Conservation (phyloP, 2,329 filamentous ascomycete genomes). For the Claviceps pusilla region DNA sequence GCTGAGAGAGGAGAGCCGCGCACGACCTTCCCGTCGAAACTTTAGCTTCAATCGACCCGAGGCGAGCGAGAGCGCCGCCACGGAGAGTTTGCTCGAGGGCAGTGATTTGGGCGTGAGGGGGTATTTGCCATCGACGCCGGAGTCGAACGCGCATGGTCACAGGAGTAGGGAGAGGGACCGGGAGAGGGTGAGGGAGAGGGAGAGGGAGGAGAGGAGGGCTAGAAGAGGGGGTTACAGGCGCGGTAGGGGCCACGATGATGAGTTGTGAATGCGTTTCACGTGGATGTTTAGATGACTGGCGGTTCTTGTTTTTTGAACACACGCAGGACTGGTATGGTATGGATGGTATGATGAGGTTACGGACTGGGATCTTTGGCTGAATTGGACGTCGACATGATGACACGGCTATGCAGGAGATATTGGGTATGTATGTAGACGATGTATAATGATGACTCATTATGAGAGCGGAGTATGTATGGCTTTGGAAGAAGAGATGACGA, state of each 20-base stretch:
- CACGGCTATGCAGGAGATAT: too few relatives aligned
- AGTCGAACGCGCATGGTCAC: slow-evolving; percentile 21
- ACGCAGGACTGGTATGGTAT: too few relatives aligned
- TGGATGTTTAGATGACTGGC: too few relatives aligned
- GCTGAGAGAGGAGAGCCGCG: slow-evolving; percentile 37
- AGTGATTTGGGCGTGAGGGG: slow-evolving; percentile 43
- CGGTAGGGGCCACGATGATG: slow-evolving; percentile 18
- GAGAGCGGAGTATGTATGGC: too few relatives aligned
- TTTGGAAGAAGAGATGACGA: too few relatives aligned
- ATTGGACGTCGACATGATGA: too few relatives aligned
- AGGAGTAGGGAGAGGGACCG: slow-evolving; percentile 9
- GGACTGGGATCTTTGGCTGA: too few relatives aligned
- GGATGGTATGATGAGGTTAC: too few relatives aligned
- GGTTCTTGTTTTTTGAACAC: too few relatives aligned
- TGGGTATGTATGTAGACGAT: too few relatives aligned
- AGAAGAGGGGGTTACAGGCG: slow-evolving; percentile 20
- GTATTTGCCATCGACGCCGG: slow-evolving; percentile 41
- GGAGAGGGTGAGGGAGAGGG: slow-evolving; percentile 8
- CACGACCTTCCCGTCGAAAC: slow-evolving; percentile 26
- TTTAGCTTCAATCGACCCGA: slow-evolving; percentile 38
- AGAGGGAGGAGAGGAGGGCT: slow-evolving; percentile 22
- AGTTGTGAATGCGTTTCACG: background rate
- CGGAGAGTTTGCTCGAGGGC: slow-evolving; percentile 17
- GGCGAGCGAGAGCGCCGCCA: slow-evolving; percentile 18
- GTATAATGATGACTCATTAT: too few relatives aligned